Conservation (phyloP, 2,329 filamentous ascomycete genomes). For the Penicillium occitanis region DNA sequence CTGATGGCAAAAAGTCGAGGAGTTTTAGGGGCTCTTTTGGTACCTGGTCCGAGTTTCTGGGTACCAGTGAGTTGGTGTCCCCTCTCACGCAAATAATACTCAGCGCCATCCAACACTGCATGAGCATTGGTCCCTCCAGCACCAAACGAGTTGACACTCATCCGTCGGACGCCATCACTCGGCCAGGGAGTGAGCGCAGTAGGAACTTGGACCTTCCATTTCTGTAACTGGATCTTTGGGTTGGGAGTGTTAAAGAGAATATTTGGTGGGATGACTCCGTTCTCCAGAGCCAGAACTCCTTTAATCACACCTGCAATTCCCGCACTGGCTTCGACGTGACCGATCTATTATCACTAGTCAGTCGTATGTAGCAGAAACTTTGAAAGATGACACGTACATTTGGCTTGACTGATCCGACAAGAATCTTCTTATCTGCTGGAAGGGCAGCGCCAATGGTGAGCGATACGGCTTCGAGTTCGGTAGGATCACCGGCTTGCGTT, state of each 20-base stretch:
- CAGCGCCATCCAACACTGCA: constrained; percentile 16
- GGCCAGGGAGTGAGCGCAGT: constrained; percentile 22
- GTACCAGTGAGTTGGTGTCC: neutral
- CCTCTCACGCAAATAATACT: neutral
- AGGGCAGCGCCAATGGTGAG: neutral
- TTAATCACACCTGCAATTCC: constrained; percentile 31
- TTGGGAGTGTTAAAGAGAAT: constrained; percentile 27
- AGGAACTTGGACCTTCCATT: constrained; percentile 26
- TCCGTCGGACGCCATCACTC: constrained; percentile 27
- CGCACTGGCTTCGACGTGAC: constrained; percentile 34
- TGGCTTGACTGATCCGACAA: neutral
- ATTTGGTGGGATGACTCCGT: constrained; percentile 32
- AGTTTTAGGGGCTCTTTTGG: constrained; percentile 20
- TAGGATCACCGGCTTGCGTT: constrained; percentile 28
- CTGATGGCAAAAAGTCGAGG: neutral
- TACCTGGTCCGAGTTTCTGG: neutral
- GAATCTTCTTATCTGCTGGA: neutral
- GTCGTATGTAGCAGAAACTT: neutral
- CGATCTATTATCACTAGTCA: constrained; percentile 25
- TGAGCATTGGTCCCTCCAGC: constrained; percentile 40
- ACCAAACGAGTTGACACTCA: constrained; percentile 38
- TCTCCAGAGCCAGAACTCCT: constrained; percentile 36
- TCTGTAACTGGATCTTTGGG: constrained; percentile 21
- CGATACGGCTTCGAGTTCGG: constrained; percentile 17
- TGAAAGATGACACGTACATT: neutral